Percentiles rank a stretch among this genome's conserved stretches.
These are phyloP conservation scores for Ustilago tritici DNA, from an alignment of 1,284 basidiomycete genomes.

Conservation along the genomic window DNA sequence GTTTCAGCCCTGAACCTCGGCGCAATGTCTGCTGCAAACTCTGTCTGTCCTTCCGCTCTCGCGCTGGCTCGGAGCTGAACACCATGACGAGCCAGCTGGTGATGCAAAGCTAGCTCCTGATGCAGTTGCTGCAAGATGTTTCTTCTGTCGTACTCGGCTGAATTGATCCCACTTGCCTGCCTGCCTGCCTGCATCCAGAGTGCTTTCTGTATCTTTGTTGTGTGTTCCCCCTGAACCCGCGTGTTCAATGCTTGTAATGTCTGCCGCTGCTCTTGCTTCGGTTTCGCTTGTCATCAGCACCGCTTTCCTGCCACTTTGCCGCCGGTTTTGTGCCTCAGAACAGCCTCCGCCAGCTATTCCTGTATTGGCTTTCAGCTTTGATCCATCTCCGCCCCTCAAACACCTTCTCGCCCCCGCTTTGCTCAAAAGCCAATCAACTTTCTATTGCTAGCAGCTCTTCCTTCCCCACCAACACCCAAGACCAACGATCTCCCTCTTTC, in stretches of 20 bases:
- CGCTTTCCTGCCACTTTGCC: constrained; percentile 4
- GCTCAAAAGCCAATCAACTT: constrained; percentile 12
- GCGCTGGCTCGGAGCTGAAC: neutral
- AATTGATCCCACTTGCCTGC: neutral
- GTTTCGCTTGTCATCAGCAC: neutral
- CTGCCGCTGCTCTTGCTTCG: neutral
- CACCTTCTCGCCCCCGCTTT: neutral
- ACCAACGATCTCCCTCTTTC: neutral
- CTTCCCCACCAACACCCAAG: no score
- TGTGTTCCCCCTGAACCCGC: neutral
- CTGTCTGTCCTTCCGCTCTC: neutral
- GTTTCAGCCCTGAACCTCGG: neutral
- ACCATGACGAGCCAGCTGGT: neutral
- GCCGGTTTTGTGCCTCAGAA: neutral
- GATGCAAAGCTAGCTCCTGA: neutral
- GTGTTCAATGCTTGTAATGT: neutral
- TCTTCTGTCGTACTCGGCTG: constrained; percentile 2
- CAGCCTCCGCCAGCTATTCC: neutral
- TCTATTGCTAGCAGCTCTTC: neutral
- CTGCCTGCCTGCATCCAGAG: neutral
- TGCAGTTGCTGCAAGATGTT: neutral
- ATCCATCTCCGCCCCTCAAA: neutral
- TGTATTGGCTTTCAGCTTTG: neutral
- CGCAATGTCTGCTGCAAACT: neutral
- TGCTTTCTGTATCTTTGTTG: neutral